phyloP scores from a whole-genome alignment of 2,329 filamentous ascomycete species.

The Cladosporium austrohemisphaericum region DNA sequence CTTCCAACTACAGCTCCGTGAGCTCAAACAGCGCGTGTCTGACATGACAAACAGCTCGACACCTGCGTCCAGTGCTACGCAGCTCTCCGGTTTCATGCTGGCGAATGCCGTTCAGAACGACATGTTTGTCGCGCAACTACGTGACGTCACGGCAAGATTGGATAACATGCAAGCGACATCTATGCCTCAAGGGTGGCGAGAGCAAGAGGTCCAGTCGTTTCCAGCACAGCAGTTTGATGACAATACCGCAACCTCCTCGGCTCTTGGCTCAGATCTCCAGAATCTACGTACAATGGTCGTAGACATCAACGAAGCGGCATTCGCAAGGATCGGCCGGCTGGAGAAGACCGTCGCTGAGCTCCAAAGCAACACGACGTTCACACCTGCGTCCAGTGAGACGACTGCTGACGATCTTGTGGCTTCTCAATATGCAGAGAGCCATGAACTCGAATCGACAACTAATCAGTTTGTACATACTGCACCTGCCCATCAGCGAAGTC shows the following conservation, averaged over 20 bases:
- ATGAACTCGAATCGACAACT: too few species aligned
- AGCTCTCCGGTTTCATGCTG: not conserved
- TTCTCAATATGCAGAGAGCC: not conserved
- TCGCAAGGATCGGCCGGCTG: too few species aligned
- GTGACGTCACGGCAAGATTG: constrained; percentile 7
- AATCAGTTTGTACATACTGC: too few species aligned
- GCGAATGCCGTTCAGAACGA: constrained; percentile 2
- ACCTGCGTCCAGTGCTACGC: not conserved
- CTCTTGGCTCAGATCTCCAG: too few species aligned
- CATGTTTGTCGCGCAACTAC: constrained; percentile 3
- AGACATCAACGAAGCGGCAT: too few species aligned
- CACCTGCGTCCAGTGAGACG: constrained; percentile 1
- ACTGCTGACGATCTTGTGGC: not conserved
- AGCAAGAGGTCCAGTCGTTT: not conserved
- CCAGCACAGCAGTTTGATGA: too few species aligned
- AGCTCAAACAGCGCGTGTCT: constrained; percentile 9
- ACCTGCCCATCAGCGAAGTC: not conserved
- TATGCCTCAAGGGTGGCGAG: not conserved
- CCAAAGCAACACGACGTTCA: not conserved
- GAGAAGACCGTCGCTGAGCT: not conserved
- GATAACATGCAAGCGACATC: constrained; percentile 5
- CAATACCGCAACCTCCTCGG: too few species aligned
- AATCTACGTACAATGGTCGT: too few species aligned
- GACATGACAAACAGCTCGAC: constrained; percentile 1
- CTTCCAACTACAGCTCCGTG: constrained; percentile 9